phyloP scores from a whole-genome alignment of 768 basidiomycete species.

The Naganishia friedmannii region DNA sequence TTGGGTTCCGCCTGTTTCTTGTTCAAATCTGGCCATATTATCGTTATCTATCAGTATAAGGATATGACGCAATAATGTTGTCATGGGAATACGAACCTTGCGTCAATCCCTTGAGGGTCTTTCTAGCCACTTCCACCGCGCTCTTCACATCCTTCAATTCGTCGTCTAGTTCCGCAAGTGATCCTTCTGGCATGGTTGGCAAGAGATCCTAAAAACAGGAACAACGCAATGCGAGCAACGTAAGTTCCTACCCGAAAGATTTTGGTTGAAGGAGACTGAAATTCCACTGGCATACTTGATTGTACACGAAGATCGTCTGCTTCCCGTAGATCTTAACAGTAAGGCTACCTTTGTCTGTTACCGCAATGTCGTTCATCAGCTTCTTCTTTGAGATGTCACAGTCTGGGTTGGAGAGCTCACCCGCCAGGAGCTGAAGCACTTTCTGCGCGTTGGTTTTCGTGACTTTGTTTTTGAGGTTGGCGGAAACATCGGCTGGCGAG shows the following conservation, averaged over 20 bases:
- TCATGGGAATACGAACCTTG: slow-evolving; percentile 54
- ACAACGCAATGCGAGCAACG: not conserved
- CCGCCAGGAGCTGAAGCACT: slow-evolving; percentile 69
- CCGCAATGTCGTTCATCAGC: not conserved
- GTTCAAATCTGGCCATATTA: slow-evolving; percentile 57
- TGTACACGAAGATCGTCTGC: slow-evolving; percentile 79
- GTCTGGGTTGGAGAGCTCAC: slow-evolving; percentile 31
- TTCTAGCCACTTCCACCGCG: slow-evolving; percentile 47
- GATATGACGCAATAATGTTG: too few relatives aligned
- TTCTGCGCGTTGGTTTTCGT: slow-evolving; percentile 81
- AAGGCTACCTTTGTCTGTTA: slow-evolving; percentile 70
- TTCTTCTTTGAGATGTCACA: not conserved
- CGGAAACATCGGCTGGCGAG: slow-evolving; percentile 71
- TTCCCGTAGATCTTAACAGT: slow-evolving; percentile 84
- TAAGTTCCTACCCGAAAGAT: not conserved
- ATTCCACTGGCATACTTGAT: slow-evolving; percentile 53
- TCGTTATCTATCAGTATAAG: slow-evolving; percentile 55
- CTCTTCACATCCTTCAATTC: slow-evolving; percentile 37
- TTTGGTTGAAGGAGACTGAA: not conserved
- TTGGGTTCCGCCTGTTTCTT: slow-evolving; percentile 67
- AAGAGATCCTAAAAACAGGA: slow-evolving; percentile 60
- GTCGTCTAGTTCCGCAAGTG: slow-evolving; percentile 61
- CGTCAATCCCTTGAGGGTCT: slow-evolving; percentile 60
- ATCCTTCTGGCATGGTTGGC: slow-evolving; percentile 63
- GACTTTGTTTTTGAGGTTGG: slow-evolving; percentile 84